A percentile compares a stretch with the other conserved stretches of the same genome.
Conservation (phyloP, 768 basidiomycete species). For the Arthromyces matolae region DNA sequence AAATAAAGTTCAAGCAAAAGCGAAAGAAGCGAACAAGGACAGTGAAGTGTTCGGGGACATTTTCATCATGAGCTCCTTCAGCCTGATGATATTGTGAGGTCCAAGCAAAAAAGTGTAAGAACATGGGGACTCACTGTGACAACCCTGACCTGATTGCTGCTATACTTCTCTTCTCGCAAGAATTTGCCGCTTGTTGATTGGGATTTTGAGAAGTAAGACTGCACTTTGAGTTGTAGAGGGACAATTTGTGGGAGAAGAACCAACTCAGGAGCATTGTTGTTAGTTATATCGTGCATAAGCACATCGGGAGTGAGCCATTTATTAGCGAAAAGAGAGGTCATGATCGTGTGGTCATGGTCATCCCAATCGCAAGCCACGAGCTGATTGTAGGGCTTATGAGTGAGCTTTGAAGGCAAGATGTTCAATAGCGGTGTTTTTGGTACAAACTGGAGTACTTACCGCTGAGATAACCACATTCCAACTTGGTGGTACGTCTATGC, state of each 20-base stretch:
- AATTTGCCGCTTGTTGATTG: no score
- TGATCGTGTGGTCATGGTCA: background rate
- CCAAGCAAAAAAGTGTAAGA: background rate
- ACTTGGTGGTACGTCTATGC: no score
- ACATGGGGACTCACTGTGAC: background rate
- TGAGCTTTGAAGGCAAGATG: no score
- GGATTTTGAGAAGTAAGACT: background rate
- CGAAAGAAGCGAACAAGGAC: no score
- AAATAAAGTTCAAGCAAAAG: background rate
- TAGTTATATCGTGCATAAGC: background rate
- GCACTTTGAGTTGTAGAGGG: background rate
- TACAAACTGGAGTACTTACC: no score
- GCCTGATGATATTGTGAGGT: background rate
- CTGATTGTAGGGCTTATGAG: conserved; percentile 11
- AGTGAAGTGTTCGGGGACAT: no score
- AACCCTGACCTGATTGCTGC: background rate
- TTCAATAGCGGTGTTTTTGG: no score
- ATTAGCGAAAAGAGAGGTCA: background rate
- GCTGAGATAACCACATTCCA: no score
- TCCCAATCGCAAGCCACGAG: conserved; percentile 8
- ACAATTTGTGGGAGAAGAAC: background rate
- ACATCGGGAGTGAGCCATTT: background rate
- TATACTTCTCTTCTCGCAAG: background rate
- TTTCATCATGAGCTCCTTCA: no score
- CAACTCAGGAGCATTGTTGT: background rate